Conservation (phyloP, 2,329 filamentous ascomycete species). For the Paecilomyces niveus region DNA sequence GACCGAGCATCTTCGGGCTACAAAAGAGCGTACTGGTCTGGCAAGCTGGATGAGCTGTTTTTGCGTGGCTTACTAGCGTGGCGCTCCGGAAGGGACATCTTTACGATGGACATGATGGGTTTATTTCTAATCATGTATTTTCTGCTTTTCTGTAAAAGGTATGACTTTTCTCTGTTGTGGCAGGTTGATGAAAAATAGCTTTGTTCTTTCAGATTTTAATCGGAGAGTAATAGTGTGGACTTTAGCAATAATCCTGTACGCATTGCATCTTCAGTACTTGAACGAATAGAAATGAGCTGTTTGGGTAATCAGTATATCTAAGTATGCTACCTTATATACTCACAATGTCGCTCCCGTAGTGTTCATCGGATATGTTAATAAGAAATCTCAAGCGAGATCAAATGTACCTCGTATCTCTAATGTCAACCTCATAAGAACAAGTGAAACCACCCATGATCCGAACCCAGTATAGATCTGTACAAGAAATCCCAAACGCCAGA, state of each 20-base stretch:
- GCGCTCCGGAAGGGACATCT: constrained; percentile 13
- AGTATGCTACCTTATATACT: too few species aligned
- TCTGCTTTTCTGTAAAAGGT: constrained; percentile 5
- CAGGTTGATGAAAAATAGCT: neutral
- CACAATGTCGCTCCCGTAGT: too few species aligned
- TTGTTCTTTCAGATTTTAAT: neutral
- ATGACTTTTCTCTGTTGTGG: neutral
- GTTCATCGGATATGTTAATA: too few species aligned
- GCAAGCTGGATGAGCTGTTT: constrained; percentile 3
- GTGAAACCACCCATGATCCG: too few species aligned
- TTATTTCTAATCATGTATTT: constrained; percentile 6
- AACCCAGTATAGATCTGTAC: neutral
- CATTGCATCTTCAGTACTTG: too few species aligned
- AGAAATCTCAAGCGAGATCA: too few species aligned
- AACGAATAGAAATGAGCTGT: too few species aligned
- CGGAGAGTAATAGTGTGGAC: neutral
- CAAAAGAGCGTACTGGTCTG: constrained; percentile 4
- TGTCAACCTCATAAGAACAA: too few species aligned
- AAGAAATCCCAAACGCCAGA: neutral
- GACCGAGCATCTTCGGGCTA: constrained; percentile 3
- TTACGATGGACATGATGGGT: neutral
- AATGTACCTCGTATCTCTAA: too few species aligned
- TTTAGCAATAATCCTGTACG: neutral
- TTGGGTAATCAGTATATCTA: too few species aligned
- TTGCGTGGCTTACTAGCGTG: constrained; percentile 11